Percentiles rank a stretch among this genome's conserved stretches.
Evolutionary conservation across 2,329 filamentous ascomycete genomes (phyloP).

Genomic region (Colletotrichum scovillei): DNA sequence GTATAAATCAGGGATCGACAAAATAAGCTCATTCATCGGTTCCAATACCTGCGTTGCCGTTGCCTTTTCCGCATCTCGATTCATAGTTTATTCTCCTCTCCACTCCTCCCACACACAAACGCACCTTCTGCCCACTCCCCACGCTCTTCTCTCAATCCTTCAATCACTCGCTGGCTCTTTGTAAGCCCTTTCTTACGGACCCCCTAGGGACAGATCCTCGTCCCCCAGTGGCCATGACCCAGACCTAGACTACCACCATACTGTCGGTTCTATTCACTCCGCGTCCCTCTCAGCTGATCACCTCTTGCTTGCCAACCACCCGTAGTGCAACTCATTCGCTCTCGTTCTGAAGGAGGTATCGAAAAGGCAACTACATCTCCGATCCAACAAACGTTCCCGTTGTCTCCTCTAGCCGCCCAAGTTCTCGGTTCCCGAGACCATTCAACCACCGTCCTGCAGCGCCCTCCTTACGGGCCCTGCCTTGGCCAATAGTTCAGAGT

Average conservation of each 20-base stretch:
- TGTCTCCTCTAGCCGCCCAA: neutral
- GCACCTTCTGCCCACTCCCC: neutral
- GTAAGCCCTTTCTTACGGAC: neutral
- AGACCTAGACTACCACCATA: neutral
- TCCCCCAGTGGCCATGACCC: neutral
- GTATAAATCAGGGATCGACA: neutral
- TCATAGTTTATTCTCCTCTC: neutral
- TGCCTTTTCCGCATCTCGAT: neutral
- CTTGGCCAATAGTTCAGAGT: neutral
- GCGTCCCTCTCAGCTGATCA: neutral
- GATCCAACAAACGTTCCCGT: neutral
- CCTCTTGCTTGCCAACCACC: neutral
- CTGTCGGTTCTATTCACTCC: neutral
- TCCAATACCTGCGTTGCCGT: neutral
- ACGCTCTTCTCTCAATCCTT: neutral
- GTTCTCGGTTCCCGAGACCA: neutral
- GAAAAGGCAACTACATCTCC: neutral
- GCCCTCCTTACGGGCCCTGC: neutral
- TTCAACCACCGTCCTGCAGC: neutral
- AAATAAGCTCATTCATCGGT: neutral
- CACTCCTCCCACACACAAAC: neutral
- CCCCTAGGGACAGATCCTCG: neutral
- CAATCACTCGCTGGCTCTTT: neutral
- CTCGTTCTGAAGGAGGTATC: neutral
- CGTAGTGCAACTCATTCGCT: neutral